phyloP scores from a whole-genome alignment of 257 asterid species.

The Linaria vulgaris region DNA sequence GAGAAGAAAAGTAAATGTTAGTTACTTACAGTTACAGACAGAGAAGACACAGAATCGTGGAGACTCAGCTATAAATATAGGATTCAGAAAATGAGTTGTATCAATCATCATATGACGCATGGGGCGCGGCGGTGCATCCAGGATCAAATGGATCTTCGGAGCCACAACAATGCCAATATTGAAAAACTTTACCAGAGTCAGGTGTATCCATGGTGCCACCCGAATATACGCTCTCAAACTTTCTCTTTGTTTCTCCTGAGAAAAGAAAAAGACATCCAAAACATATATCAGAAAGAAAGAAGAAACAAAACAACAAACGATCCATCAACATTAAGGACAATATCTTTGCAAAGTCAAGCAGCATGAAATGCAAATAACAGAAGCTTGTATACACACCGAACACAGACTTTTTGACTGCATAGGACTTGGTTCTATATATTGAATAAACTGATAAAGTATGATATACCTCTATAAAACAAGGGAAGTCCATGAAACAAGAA shows the following conservation, averaged over 20 bases:
- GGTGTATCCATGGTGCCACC: constrained; percentile 95
- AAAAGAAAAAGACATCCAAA: not conserved
- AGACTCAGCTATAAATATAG: not conserved
- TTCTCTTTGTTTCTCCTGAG: constrained; percentile 92
- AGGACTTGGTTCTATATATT: not conserved
- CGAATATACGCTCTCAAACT: constrained; percentile 80
- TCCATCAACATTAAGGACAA: constrained; percentile 1
- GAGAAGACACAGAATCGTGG: not conserved
- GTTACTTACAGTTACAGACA: constrained; percentile 6
- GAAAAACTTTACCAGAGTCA: constrained; percentile 66
- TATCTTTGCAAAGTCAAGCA: constrained; percentile 1
- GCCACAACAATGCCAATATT: constrained; percentile 99
- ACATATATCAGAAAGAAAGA: too few relatives aligned
- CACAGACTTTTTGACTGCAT: not conserved
- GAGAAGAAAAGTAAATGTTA: not conserved
- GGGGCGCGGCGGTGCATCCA: constrained; percentile 93
- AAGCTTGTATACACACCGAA: not conserved
- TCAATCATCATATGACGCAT: constrained; percentile 84
- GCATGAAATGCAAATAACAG: not conserved
- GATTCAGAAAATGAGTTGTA: not conserved
- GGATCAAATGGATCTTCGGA: constrained; percentile 83
- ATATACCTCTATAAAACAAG: not conserved
- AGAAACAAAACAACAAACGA: not conserved
- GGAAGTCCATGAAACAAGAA: not conserved
- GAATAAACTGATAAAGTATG: not conserved